Conservation (phyloP, 495 filamentous ascomycete genomes). For the Penicillium tannophilum region DNA sequence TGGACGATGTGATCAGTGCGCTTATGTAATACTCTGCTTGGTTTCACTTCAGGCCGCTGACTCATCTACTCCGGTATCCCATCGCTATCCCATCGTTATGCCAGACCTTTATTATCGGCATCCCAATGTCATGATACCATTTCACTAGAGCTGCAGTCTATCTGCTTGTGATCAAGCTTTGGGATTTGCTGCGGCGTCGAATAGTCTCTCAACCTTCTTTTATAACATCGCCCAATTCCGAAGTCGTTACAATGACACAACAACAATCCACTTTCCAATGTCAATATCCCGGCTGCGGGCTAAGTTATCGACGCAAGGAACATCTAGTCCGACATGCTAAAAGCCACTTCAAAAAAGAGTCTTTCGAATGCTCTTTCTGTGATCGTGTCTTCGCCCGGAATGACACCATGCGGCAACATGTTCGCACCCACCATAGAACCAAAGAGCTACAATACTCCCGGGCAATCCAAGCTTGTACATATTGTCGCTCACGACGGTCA, state of each 20-base stretch:
- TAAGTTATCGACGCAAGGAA: conserved; percentile 11
- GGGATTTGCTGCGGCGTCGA: neutral
- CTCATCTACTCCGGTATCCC: no score
- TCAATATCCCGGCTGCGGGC: conserved; percentile 6
- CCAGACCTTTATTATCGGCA: no score
- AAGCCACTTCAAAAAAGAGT: conserved; percentile 1
- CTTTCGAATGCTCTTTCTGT: conserved; percentile 8
- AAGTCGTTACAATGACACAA: neutral
- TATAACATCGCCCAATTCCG: neutral
- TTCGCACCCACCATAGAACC: conserved; percentile 2
- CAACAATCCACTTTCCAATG: conserved; percentile 1
- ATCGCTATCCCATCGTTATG: no score
- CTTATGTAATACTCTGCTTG: no score
- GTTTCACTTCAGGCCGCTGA: no score
- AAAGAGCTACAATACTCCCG: conserved; percentile 4
- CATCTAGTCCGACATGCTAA: conserved; percentile 11
- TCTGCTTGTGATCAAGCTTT: no score
- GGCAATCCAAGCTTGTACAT: conserved; percentile 8
- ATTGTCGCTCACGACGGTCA: conserved; percentile 13
- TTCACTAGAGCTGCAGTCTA: neutral
- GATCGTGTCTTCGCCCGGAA: conserved; percentile 7
- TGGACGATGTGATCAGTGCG: no score
- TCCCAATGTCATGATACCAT: no score
- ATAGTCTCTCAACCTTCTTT: neutral
- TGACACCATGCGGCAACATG: conserved; percentile 4